phyloP scores from a whole-genome alignment of 2,329 filamentous ascomycete species.

The Emergomyces pasteurianus region DNA sequence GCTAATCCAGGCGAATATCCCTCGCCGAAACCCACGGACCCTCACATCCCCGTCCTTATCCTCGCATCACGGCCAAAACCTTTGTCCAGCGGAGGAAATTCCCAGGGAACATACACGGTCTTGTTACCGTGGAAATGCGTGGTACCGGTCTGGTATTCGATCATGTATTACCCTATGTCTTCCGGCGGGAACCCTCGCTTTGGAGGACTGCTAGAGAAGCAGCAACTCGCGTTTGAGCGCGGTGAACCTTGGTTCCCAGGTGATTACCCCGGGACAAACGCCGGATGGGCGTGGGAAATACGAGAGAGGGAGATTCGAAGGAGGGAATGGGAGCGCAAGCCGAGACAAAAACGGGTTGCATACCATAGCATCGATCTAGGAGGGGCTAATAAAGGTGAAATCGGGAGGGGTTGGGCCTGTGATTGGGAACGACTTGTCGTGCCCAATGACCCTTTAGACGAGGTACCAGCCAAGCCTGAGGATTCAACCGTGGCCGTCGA shows the following conservation, averaged over 20 bases:
- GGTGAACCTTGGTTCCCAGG: slow-evolving; percentile 72
- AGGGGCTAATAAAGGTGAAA: slow-evolving; percentile 61
- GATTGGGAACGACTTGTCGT: slow-evolving; percentile 64
- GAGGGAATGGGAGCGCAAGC: slow-evolving; percentile 59
- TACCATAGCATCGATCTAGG: slow-evolving; percentile 68
- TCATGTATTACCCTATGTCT: slow-evolving; percentile 71
- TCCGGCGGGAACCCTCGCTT: slow-evolving; percentile 72
- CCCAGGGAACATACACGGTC: slow-evolving; percentile 66
- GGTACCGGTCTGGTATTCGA: slow-evolving; percentile 67
- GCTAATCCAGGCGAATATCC: slow-evolving; percentile 53
- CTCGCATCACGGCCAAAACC: slow-evolving; percentile 44
- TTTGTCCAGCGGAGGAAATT: slow-evolving; percentile 30
- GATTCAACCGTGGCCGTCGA: neutral
- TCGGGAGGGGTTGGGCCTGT: slow-evolving; percentile 71
- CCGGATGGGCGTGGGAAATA: slow-evolving; percentile 67
- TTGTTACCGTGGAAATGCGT: slow-evolving; percentile 88
- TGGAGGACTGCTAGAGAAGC: slow-evolving; percentile 66
- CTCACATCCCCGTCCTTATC: slow-evolving; percentile 64
- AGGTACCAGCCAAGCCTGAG: neutral
- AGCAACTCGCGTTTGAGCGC: slow-evolving; percentile 72
- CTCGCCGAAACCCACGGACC: slow-evolving; percentile 48
- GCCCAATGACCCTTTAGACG: slow-evolving; percentile 15
- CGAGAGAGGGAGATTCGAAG: slow-evolving; percentile 49
- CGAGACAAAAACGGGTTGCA: slow-evolving; percentile 67
- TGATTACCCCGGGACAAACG: slow-evolving; percentile 67